Evolutionary conservation across 345 rosid genomes (phyloP), one percentile per base, ranked within the genome.

Genomic region (Corchorus capsularis): DNA sequence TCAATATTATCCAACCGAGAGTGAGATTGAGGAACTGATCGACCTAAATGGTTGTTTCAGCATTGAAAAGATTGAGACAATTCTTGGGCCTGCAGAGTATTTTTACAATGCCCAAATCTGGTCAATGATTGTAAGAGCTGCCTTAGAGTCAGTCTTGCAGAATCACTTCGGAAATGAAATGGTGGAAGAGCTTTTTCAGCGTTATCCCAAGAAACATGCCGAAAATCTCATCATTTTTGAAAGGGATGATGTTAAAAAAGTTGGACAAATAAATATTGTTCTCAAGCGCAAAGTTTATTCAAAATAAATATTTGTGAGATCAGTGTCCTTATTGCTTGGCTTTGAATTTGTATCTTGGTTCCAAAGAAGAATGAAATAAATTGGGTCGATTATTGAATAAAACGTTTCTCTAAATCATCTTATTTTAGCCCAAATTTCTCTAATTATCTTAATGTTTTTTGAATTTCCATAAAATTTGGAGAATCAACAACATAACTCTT

Each of bases 131-230:
- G n/a, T 34, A 61, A 20, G 73, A 53, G 70, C 70, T 19, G 63
- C 10, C 17, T 17, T 35, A 9, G 75, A 69, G 4, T 63, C 53
- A 70, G 13, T 77, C 6, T 3, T 77, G 37, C 17, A 17, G 20
- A 11, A 39, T 0, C 79, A 77, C 17, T 77, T 77, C 61, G 79
- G 75, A 5, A 16, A 35, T 53, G 75, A 62, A n/a, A 39, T 60
- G 5, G 37, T 63, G 4, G 69, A 77, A 4, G 62, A 69, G 43
- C 17, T 60, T 6, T 64, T 73, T 49, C 34, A 52, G 8, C 14
- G 37, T 15, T 69, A 52, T n/a, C 0, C 60, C 17, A 12, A 22
- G 39, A 69, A 69, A 32, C 39, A 12, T 27, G 43, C 20, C 4
- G 73, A 69, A 6, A 54, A 54, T 54, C 59, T 54, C 59, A 16